These are phyloP conservation scores for Corylus heterophylla DNA, from an alignment of 306 rosid species.

Conservation along the genomic window DNA sequence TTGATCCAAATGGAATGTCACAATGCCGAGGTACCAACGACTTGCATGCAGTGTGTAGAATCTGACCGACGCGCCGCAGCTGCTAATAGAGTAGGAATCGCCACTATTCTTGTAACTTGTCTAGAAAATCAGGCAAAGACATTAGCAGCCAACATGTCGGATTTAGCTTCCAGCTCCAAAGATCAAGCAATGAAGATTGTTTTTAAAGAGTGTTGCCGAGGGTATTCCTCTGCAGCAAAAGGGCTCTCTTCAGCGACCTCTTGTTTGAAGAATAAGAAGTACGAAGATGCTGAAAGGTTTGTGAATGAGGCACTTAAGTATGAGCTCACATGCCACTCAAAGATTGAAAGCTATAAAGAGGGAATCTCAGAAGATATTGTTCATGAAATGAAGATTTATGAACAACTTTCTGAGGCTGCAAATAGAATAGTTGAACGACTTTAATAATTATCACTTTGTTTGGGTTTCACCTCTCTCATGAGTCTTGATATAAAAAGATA, in stretches of 20 bases:
- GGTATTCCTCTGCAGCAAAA: slow-evolving; percentile 5
- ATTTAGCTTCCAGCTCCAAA: background rate
- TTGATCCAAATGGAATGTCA: slow-evolving; percentile 21
- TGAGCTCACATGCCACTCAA: background rate
- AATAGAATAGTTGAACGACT: slow-evolving; percentile 24
- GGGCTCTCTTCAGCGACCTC: background rate
- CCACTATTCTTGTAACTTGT: slow-evolving; percentile 9
- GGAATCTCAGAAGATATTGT: background rate
- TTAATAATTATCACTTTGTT: background rate
- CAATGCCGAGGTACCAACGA: slow-evolving; percentile 14
- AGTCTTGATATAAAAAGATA: background rate
- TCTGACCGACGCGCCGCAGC: background rate
- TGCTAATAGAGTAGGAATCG: slow-evolving; percentile 13
- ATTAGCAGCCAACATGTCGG: slow-evolving; percentile 21
- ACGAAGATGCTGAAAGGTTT: background rate
- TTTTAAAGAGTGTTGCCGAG: background rate
- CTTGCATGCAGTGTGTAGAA: slow-evolving; percentile 23
- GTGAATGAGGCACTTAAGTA: background rate
- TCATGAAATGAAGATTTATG: slow-evolving; percentile 12
- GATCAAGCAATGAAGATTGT: background rate
- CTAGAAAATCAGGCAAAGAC: slow-evolving; percentile 5
- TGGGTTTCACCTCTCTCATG: background rate
- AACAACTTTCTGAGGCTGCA: slow-evolving; percentile 23
- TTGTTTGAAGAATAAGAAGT: background rate
- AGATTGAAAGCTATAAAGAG: background rate